phyloP scores from a whole-genome alignment of 345 rosid genomes.

The Euphorbia tirucalli region DNA sequence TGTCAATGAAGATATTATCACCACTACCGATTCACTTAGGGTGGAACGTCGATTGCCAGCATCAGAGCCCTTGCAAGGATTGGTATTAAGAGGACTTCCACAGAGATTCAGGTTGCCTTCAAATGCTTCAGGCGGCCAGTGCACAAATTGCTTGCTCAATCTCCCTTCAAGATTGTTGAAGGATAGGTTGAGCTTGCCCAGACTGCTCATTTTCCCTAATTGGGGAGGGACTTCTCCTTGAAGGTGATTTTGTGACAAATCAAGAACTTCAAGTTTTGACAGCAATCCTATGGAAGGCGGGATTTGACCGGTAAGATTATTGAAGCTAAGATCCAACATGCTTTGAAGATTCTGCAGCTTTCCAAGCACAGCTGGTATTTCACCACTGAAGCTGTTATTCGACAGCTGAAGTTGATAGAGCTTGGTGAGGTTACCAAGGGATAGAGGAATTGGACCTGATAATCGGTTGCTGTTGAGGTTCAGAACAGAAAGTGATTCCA shows the following conservation, averaged over 20 bases:
- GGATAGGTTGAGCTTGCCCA: constrained; percentile 75
- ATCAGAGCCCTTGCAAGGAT: constrained; percentile 30
- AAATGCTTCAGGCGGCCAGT: constrained; percentile 78
- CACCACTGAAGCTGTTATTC: constrained; percentile 61
- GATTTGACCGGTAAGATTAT: constrained; percentile 62
- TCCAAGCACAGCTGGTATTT: constrained; percentile 71
- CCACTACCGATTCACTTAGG: constrained; percentile 49
- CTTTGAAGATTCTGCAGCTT: constrained; percentile 74
- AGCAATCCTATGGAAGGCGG: constrained; percentile 66
- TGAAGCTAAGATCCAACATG: constrained; percentile 70
- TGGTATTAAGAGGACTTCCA: constrained; percentile 56
- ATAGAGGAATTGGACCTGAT: constrained; percentile 64
- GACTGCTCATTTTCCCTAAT: constrained; percentile 68
- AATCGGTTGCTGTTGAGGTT: constrained; percentile 56
- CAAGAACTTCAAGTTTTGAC: constrained; percentile 71
- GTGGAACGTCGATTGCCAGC: constrained; percentile 32
- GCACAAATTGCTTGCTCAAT: constrained; percentile 62
- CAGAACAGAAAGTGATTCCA: constrained; percentile 62
- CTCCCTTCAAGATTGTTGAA: constrained; percentile 69
- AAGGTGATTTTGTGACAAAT: constrained; percentile 77
- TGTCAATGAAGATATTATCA: constrained; percentile 58
- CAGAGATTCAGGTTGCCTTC: constrained; percentile 69
- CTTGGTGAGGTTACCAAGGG: constrained; percentile 66
- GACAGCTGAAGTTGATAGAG: constrained; percentile 72
- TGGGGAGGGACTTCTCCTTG: constrained; percentile 63